Evolutionary conservation across 2,329 filamentous ascomycete species (phyloP).

Genomic region (Xylariaceae sp.): DNA sequence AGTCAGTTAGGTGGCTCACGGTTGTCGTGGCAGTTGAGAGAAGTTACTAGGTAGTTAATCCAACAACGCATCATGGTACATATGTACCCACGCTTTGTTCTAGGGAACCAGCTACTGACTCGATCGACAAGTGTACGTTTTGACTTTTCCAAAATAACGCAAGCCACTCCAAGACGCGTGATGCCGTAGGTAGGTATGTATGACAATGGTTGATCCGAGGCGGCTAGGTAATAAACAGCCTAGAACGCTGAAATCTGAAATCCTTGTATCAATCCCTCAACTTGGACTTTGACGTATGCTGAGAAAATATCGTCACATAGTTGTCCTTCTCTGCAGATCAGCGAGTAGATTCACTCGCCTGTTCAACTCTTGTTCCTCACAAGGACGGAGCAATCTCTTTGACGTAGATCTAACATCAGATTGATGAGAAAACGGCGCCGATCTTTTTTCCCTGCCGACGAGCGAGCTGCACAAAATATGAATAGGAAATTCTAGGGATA

Average conservation of each 20-base stretch:
- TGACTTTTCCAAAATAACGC: background rate
- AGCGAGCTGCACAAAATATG: background rate
- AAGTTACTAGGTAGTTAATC: background rate
- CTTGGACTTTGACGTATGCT: background rate
- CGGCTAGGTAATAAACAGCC: background rate
- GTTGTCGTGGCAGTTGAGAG: background rate
- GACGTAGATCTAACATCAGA: background rate
- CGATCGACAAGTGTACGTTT: background rate
- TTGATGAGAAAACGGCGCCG: background rate
- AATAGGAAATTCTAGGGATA: background rate
- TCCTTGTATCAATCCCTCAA: background rate
- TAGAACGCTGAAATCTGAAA: background rate
- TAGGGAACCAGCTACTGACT: background rate
- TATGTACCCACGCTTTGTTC: background rate
- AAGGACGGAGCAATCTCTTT: background rate
- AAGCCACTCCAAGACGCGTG: background rate
- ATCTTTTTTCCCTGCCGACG: background rate
- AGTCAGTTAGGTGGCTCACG: background rate
- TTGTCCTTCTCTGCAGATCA: background rate
- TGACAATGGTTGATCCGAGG: background rate
- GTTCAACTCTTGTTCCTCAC: background rate
- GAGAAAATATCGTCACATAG: background rate
- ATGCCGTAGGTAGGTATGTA: background rate
- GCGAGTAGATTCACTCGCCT: background rate
- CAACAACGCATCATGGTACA: background rate